Evolutionary conservation across 1,139 yeast species (phyloP), one percentile per base, ranked within the genome.

Genomic region (Saccharomyces hybrid): DNA sequence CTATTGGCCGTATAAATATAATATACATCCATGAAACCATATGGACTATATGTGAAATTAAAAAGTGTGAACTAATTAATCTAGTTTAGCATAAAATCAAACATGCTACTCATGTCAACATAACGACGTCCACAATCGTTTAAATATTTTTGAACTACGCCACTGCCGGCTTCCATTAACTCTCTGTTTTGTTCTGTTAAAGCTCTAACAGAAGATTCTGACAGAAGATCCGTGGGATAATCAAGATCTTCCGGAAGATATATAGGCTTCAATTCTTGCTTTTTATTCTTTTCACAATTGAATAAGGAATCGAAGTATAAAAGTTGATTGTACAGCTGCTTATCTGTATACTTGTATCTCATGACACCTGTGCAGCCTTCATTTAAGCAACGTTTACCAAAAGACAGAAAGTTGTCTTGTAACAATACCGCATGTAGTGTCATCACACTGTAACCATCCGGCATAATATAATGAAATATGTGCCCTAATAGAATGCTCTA

Each of bases 331-430:
- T 93, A 93, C 51, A 95, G 77, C 53, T 82, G 84, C 67, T 85
- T 85, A 70, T 89, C 97, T 46, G 83, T 76, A 70, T 88, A 93
- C 58, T 79, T 80, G 71, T 83, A 88, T 56, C 81, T 75, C 90
- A 91, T 87, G 24, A 86, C 79, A 32, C 99, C 99, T 61, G 86
- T 84, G 69, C 98, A 93, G 34, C 74, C 60, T 78, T 78, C 57
- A 71, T 70, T 52, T 56, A 90, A 77, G 72, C 99, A 93, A 62
- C 95, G 78, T 63, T 83, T 83, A 57, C 97, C 98, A 65, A 88
- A 88, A 90, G 2, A 91, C 97, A 12, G 93, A 83, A 26, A 93
- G 79, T 66, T 91, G 96, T 59, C 97, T 78, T 0, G 98, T 91
- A 21, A 79, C 77, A 54, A 81, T 76, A 7, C 88, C 90, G 75